Evolutionary conservation across 305 asterid species (phyloP).

Genomic region (Lippia alba): DNA sequence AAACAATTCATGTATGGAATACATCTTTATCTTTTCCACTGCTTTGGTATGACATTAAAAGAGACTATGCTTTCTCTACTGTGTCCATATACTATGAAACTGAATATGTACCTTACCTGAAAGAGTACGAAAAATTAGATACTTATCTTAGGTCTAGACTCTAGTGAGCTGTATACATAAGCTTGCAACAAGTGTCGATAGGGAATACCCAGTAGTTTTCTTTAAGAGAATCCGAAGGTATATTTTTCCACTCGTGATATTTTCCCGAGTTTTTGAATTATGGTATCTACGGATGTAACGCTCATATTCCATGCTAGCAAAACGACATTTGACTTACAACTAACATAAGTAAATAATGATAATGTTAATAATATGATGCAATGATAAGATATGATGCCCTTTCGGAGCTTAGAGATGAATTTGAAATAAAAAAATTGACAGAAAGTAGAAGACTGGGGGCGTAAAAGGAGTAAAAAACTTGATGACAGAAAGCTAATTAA

Average conservation of each 20-base stretch:
- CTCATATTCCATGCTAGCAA: constrained; percentile 15
- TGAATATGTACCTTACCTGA: constrained; percentile 1
- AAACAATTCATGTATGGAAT: constrained; percentile 8
- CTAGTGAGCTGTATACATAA: neutral
- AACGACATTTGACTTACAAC: constrained; percentile 25
- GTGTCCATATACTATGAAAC: neutral
- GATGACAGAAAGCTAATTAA: constrained; percentile 18
- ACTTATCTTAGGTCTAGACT: neutral
- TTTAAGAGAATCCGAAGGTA: constrained; percentile 22
- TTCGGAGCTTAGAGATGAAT: constrained; percentile 23
- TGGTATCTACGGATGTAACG: constrained; percentile 35
- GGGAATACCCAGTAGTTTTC: neutral
- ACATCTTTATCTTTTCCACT: neutral
- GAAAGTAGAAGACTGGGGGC: constrained; percentile 19
- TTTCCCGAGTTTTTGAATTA: neutral
- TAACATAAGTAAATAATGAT: constrained; percentile 1
- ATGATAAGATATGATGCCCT: constrained; percentile 34
- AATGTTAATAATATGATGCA: constrained; percentile 1
- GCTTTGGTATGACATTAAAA: neutral
- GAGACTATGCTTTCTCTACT: neutral
- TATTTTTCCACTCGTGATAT: constrained; percentile 9
- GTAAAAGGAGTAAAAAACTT: constrained; percentile 16
- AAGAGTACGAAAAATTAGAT: neutral
- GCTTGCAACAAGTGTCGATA: constrained; percentile 14
- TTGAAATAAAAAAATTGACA: neutral